These are phyloP conservation scores for Codiaeum variegatum DNA, from an alignment of 441 rosid species.

Conservation along the genomic window DNA sequence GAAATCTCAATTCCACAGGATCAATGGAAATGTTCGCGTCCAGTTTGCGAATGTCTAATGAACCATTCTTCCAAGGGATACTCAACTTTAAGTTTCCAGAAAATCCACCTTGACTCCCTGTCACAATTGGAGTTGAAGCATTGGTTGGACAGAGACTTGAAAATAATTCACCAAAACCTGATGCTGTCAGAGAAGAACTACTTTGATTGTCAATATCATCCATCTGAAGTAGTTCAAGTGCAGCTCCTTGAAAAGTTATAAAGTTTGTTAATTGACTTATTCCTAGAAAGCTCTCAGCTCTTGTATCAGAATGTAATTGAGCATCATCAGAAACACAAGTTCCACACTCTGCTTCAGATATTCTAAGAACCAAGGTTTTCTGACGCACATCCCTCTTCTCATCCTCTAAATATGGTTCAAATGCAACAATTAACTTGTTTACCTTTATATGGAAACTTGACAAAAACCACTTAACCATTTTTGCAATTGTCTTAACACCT, in stretches of 20 bases:
- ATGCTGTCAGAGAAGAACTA: constrained; percentile 24
- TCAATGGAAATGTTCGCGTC: constrained; percentile 76
- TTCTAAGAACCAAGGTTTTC: constrained; percentile 66
- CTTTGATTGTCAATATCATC: constrained; percentile 41
- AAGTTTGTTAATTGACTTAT: constrained; percentile 65
- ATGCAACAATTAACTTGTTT: constrained; percentile 75
- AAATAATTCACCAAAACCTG: constrained; percentile 29
- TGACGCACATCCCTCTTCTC: constrained; percentile 32
- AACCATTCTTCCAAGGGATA: constrained; percentile 97
- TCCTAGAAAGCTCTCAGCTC: constrained; percentile 61
- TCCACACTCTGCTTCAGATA: constrained; percentile 74
- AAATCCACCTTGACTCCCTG: constrained; percentile 68
- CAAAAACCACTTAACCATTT: constrained; percentile 91
- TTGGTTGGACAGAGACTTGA: constrained; percentile 27
- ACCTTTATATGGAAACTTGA: constrained; percentile 78
- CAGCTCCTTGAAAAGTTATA: constrained; percentile 77
- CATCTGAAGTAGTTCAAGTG: constrained; percentile 69
- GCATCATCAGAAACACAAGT: constrained; percentile 64
- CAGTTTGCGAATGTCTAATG: constrained; percentile 80
- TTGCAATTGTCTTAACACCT: constrained; percentile 97
- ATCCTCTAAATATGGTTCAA: constrained; percentile 54
- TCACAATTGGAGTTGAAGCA: constrained; percentile 52
- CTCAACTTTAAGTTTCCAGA: constrained; percentile 83
- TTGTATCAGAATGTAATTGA: constrained; percentile 30
- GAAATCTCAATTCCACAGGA: constrained; percentile 75